Evolutionary conservation across 352 stramenopile species (phyloP).

Genomic region (Globisporangium mamillatum): DNA sequence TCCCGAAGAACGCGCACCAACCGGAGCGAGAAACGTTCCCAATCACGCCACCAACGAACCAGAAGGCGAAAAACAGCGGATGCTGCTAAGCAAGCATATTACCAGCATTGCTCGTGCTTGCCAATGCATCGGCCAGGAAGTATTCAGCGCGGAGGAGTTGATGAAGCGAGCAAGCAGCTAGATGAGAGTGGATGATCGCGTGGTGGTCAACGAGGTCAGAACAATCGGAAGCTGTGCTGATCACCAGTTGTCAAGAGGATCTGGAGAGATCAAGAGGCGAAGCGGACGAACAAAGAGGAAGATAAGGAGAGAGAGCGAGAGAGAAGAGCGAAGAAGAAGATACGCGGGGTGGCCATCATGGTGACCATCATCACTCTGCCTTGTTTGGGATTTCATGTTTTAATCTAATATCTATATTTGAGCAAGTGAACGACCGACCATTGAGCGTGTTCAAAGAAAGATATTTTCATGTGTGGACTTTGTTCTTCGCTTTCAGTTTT

Average conservation of each 20-base stretch:
- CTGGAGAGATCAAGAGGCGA: slow-evolving; percentile 16
- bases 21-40: slow-evolving; percentile 82
- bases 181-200: background rate
- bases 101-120: slow-evolving; percentile 13
- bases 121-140: background rate
- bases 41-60: slow-evolving; percentile 72
- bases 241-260: background rate
- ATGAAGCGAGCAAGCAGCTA: background rate
- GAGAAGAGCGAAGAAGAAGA: slow-evolving; percentile 15
- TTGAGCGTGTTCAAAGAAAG: slow-evolving; percentile 8
- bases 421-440: slow-evolving; percentile 5
- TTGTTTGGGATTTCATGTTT: slow-evolving; percentile 30
- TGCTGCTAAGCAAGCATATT: slow-evolving; percentile 57
- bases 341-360: background rate
- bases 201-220: background rate
- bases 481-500: background rate
- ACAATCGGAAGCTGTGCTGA: background rate
- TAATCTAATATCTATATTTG: slow-evolving; percentile 61
- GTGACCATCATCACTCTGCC: background rate
- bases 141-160: background rate
- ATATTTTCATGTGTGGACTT: background rate
- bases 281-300: slow-evolving; percentile 21
- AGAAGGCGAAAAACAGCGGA: slow-evolving; percentile 64
- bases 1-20: slow-evolving; percentile 83
- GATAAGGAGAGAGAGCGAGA: slow-evolving; percentile 21